These are phyloP conservation scores for Cornus florida DNA, from an alignment of 148 eudicot species.

Conservation along the genomic window DNA sequence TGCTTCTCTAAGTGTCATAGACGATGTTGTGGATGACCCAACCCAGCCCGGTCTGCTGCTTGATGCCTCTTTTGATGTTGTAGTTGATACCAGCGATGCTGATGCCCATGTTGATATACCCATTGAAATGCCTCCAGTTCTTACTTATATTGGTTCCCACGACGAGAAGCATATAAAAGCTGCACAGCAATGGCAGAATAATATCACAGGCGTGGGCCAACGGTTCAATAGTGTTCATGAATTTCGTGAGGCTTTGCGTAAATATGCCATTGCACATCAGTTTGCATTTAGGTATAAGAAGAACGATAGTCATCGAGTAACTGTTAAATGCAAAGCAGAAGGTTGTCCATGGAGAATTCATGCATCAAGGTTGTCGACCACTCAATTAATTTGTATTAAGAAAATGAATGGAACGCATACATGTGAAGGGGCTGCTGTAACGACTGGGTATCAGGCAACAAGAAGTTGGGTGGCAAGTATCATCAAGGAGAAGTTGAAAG, in stretches of 20 bases:
- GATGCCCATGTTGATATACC: constrained; percentile 48
- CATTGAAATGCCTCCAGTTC: constrained; percentile 32
- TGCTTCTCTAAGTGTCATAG: constrained; percentile 33
- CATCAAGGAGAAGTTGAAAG: constrained; percentile 82
- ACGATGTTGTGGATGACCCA: constrained; percentile 57
- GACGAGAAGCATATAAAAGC: constrained; percentile 77
- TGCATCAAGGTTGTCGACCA: constrained; percentile 90
- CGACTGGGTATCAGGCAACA: constrained; percentile 80
- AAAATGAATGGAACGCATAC: constrained; percentile 85
- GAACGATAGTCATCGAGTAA: constrained; percentile 95
- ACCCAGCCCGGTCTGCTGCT: constrained; percentile 48
- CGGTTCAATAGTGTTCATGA: constrained; percentile 82
- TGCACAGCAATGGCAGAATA: constrained; percentile 83
- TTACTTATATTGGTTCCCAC: constrained; percentile 34
- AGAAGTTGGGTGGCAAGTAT: constrained; percentile 96
- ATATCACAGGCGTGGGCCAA: constrained; percentile 91
- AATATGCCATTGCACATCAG: constrained; percentile 83
- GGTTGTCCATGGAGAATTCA: constrained; percentile 98
- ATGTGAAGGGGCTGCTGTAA: constrained; percentile 72
- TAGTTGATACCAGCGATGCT: constrained; percentile 40
- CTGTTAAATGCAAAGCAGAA: constrained; percentile 93
- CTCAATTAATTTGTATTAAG: constrained; percentile 85
- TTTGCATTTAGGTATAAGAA: constrained; percentile 90
- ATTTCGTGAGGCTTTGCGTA: constrained; percentile 87
- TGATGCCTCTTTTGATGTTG: constrained; percentile 57